phyloP scores from a whole-genome alignment of 371 early-diverging fungal species.

The Conidiobolus coronatus region DNA sequence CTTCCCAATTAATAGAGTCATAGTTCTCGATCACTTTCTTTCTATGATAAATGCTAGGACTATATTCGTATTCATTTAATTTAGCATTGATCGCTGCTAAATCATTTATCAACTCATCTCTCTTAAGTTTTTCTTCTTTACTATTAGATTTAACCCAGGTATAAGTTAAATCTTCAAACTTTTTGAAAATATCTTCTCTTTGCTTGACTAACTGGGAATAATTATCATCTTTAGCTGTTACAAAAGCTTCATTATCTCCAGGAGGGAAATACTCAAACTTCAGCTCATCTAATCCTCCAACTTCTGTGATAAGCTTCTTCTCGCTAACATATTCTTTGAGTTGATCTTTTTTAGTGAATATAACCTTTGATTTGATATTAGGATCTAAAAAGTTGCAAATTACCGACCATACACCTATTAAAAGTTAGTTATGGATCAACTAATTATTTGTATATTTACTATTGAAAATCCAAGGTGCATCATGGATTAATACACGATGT shows the following conservation, averaged over 20 bases:
- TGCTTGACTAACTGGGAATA: not conserved
- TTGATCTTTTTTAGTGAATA: too few species aligned
- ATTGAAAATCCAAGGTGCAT: too few species aligned
- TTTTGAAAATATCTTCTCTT: not conserved
- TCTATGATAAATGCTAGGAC: slow-evolving; percentile 10
- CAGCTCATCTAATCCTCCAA: slow-evolving; percentile 13
- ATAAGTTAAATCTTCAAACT: not conserved
- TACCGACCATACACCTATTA: too few species aligned
- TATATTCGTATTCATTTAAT: slow-evolving; percentile 8
- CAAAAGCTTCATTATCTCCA: slow-evolving; percentile 9
- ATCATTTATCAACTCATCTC: slow-evolving; percentile 6
- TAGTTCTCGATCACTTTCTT: not conserved
- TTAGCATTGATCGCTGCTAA: slow-evolving; percentile 9
- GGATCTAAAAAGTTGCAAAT: too few species aligned
- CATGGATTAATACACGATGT: too few species aligned
- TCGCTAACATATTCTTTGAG: too few species aligned
- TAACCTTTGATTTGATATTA: too few species aligned
- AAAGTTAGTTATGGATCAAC: too few species aligned
- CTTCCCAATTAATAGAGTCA: not conserved
- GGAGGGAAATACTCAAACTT: slow-evolving; percentile 13
- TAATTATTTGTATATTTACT: too few species aligned
- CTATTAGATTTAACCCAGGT: not conserved
- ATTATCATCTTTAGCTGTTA: not conserved
- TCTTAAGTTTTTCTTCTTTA: not conserved
- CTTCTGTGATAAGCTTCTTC: slow-evolving; percentile 9